phyloP scores from a whole-genome alignment of 73 alveolate species.

The Diophrys sp. region DNA sequence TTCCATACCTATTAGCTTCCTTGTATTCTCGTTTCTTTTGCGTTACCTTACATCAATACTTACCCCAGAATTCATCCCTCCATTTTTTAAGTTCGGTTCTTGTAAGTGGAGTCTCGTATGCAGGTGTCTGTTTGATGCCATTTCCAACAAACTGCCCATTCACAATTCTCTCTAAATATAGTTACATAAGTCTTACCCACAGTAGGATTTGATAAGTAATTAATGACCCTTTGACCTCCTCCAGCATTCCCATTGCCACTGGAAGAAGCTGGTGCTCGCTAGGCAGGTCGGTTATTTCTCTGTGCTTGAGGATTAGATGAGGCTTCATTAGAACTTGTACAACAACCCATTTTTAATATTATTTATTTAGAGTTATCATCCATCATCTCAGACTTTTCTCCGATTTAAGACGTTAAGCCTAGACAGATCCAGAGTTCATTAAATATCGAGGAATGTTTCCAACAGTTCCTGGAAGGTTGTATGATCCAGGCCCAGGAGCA shows the following conservation, averaged over 20 bases:
- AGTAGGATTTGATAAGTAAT: constrained; percentile 7
- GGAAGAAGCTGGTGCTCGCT: no score
- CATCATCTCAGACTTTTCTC: not conserved
- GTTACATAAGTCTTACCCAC: no score
- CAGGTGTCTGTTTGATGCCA: constrained; percentile 37
- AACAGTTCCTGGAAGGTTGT: constrained; percentile 45
- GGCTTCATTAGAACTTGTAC: no score
- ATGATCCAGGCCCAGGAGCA: constrained; percentile 66
- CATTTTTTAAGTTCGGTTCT: constrained; percentile 36
- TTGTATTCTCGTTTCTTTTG: constrained; percentile 38
- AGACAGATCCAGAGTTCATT: not conserved
- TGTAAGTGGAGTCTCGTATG: constrained; percentile 48
- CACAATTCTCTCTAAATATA: not conserved
- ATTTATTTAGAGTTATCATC: no score
- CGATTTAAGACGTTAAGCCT: not conserved
- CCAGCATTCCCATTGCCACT: not conserved
- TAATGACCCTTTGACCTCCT: constrained; percentile 2
- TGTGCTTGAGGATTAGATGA: no score
- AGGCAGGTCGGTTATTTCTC: no score
- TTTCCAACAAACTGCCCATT: not conserved
- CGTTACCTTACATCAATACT: constrained; percentile 41
- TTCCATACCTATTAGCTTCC: constrained; percentile 37
- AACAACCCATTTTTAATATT: no score
- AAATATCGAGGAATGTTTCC: constrained; percentile 60
- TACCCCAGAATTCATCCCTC: constrained; percentile 63